Evolutionary conservation across 2,329 filamentous ascomycete species (phyloP).

Genomic region (Epicoccum sorghinum): DNA sequence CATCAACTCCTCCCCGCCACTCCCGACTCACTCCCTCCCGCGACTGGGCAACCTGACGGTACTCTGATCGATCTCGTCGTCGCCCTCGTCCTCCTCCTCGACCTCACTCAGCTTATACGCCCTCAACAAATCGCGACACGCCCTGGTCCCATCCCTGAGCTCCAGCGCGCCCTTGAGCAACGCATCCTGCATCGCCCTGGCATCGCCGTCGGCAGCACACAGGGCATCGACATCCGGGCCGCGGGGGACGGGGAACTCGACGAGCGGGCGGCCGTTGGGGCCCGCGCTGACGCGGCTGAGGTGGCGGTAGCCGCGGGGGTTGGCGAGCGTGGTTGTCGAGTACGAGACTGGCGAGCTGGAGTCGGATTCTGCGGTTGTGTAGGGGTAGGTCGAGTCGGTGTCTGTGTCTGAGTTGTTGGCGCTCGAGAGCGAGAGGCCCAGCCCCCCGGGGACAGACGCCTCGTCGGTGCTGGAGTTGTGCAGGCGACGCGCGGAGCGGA

Average conservation of each 20-base stretch:
- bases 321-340: not conserved
- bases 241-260: conserved; percentile 42
- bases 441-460: conserved; percentile 6
- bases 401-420: conserved; percentile 29
- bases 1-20: no score
- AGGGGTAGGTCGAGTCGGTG: conserved; percentile 25
- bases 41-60: conserved; percentile 18
- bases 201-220: conserved; percentile 25
- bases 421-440: conserved; percentile 6
- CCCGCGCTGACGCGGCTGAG: conserved; percentile 35
- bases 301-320: conserved; percentile 13
- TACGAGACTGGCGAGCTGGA: conserved; percentile 12
- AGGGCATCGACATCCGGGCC: conserved; percentile 39
- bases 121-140: conserved; percentile 38
- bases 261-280: conserved; percentile 39
- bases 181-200: conserved; percentile 28
- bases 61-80: conserved; percentile 11
- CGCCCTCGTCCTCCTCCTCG: conserved; percentile 22
- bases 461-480: conserved; percentile 22
- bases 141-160: conserved; percentile 37
- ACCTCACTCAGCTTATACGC: conserved; percentile 40
- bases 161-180: conserved; percentile 41
- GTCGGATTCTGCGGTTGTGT: conserved; percentile 21
- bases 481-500: conserved; percentile 23
- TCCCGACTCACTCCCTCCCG: not conserved